Evolutionary conservation across 2,329 filamentous ascomycete species (phyloP).

Genomic region (Colletotrichum caudatum): DNA sequence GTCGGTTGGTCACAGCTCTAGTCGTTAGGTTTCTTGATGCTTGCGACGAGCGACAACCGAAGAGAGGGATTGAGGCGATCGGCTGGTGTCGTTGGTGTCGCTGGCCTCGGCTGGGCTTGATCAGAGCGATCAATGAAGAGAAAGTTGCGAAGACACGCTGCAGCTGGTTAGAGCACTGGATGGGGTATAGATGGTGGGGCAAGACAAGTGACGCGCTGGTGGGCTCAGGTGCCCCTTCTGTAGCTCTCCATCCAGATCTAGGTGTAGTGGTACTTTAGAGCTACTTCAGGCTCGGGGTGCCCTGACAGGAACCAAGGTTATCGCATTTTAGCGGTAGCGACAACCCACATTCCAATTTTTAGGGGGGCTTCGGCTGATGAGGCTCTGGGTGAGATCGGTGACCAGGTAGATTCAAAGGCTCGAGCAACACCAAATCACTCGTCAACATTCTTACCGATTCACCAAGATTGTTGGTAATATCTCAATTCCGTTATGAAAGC

Average conservation of each 20-base stretch:
- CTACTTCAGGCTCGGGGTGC: conserved; percentile 3
- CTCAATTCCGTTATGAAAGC: background rate
- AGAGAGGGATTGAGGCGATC: conserved; percentile 1
- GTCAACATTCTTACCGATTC: background rate
- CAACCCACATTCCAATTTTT: background rate
- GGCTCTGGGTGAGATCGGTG: background rate
- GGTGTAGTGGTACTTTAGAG: background rate
- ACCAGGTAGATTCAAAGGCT: background rate
- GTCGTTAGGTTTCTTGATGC: background rate
- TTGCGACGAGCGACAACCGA: background rate
- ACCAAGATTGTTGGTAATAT: background rate
- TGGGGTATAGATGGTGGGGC: conserved; percentile 31
- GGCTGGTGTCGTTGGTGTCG: conserved; percentile 7
- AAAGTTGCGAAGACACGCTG: conserved; percentile 24
- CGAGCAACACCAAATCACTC: background rate
- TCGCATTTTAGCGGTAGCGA: background rate
- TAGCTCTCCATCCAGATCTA: conserved; percentile 1
- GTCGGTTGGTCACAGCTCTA: background rate
- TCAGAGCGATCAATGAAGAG: background rate
- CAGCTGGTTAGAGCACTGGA: conserved; percentile 12
- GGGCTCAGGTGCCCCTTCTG: conserved; percentile 7
- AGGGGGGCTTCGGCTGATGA: background rate
- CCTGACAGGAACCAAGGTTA: conserved; percentile 1
- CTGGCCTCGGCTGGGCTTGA: background rate
- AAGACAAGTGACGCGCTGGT: conserved; percentile 19